phyloP scores from a whole-genome alignment of 2,329 filamentous ascomycete species.

The Clarireedia homoeocarpa region DNA sequence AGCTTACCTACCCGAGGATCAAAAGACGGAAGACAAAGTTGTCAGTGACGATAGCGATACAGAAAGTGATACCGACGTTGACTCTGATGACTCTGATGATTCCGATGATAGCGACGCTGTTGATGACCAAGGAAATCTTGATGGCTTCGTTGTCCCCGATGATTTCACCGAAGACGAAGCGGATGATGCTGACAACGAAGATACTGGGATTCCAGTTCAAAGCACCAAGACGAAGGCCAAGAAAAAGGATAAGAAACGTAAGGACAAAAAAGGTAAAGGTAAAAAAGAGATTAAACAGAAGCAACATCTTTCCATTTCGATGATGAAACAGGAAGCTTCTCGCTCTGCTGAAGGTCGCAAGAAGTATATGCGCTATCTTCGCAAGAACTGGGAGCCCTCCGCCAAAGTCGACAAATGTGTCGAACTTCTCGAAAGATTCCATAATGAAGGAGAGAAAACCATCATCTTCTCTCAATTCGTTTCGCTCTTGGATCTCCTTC shows the following conservation, averaged over 20 bases:
- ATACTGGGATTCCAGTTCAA: constrained; percentile 19
- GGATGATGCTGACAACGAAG: constrained; percentile 29
- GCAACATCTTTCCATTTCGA: constrained; percentile 43
- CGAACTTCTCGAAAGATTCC: constrained; percentile 46
- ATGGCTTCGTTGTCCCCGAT: constrained; percentile 48
- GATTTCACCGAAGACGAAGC: constrained; percentile 22
- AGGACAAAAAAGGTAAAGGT: constrained; percentile 33
- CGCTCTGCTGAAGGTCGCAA: constrained; percentile 57
- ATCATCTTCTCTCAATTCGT: constrained; percentile 81
- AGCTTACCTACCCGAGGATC: constrained; percentile 50
- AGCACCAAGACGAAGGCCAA: constrained; percentile 20
- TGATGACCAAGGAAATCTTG: constrained; percentile 36
- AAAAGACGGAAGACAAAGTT: constrained; percentile 27
- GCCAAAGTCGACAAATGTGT: constrained; percentile 66
- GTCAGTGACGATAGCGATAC: constrained; percentile 20
- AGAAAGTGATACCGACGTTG: constrained; percentile 23
- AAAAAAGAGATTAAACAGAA: constrained; percentile 27
- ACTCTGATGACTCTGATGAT: constrained; percentile 31
- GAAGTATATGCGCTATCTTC: constrained; percentile 64
- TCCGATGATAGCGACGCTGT: constrained; percentile 31
- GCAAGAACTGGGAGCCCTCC: constrained; percentile 66
- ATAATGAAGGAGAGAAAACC: constrained; percentile 57
- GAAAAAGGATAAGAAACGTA: constrained; percentile 27
- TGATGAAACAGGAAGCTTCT: constrained; percentile 59
- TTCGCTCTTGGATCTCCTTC: constrained; percentile 67